Evolutionary conservation across 768 basidiomycete species (phyloP).

Genomic region (Russula earlei): DNA sequence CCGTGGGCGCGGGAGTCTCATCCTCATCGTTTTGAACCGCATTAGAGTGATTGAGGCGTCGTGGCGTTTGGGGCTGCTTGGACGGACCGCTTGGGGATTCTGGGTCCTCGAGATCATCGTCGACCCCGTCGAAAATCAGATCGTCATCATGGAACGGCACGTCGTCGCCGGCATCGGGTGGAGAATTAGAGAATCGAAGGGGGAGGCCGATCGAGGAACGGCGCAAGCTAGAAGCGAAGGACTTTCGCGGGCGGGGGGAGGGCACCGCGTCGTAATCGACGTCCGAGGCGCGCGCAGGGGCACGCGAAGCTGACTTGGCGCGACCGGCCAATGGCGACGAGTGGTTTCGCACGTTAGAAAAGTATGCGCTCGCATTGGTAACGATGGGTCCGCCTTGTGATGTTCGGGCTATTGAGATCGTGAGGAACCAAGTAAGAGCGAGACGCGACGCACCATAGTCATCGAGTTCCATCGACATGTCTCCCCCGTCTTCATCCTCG

Average conservation of each 20-base stretch:
- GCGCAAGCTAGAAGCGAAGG: constrained; percentile 17
- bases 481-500: constrained; percentile 40
- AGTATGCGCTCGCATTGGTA: constrained; percentile 27
- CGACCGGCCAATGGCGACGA: constrained; percentile 26
- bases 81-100: background rate
- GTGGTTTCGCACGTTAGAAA: constrained; percentile 23
- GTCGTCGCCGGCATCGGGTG: constrained; percentile 18
- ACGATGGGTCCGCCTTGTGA: constrained; percentile 5
- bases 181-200: constrained; percentile 14
- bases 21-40: background rate
- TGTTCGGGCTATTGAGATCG: background rate
- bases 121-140: constrained; percentile 20
- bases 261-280: constrained; percentile 31
- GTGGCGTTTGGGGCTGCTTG: background rate
- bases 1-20: background rate
- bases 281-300: constrained; percentile 24
- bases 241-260: constrained; percentile 25
- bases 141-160: constrained; percentile 19
- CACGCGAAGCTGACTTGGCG: constrained; percentile 26
- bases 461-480: constrained; percentile 70
- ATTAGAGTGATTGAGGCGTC: background rate
- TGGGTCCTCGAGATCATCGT: constrained; percentile 24
- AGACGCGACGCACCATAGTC: constrained; percentile 44
- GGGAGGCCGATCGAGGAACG: constrained; percentile 19
- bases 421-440: background rate